Conservation (phyloP, 495 filamentous ascomycete species). For the Xylaria nigripes region DNA sequence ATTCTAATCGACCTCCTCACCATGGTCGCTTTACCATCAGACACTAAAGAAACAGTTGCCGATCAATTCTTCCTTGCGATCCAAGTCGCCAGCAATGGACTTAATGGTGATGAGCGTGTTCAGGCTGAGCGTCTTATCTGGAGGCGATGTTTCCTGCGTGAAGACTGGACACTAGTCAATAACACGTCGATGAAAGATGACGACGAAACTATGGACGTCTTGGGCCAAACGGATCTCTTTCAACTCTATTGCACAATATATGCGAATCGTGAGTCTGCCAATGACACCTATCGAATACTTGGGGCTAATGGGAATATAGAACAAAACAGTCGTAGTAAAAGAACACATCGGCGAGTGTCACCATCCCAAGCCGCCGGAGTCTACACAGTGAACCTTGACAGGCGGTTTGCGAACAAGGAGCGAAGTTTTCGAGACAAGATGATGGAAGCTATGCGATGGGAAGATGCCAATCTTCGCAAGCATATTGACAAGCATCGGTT, state of each 20-base stretch:
- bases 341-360: slow-evolving; percentile 22
- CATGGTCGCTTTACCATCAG: slow-evolving; percentile 46
- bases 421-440: slow-evolving; percentile 41
- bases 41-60: slow-evolving; percentile 30
- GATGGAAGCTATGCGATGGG: slow-evolving; percentile 46
- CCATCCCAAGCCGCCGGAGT: slow-evolving; percentile 47
- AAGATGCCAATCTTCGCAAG: slow-evolving; percentile 43
- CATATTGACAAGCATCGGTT: slow-evolving; percentile 52
- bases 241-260: slow-evolving; percentile 38
- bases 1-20: slow-evolving; percentile 77
- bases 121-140: slow-evolving; percentile 66
- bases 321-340: slow-evolving; percentile 16
- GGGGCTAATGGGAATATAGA: slow-evolving; percentile 16
- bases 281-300: neutral
- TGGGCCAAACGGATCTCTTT: slow-evolving; percentile 45
- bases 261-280: slow-evolving; percentile 35
- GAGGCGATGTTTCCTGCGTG: slow-evolving; percentile 69
- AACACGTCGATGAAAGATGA: slow-evolving; percentile 47
- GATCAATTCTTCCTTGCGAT: slow-evolving; percentile 66
- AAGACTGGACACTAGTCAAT: slow-evolving; percentile 64
- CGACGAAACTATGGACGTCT: slow-evolving; percentile 32
- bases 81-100: slow-evolving; percentile 51
- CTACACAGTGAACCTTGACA: slow-evolving; percentile 43
- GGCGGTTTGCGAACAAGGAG: slow-evolving; percentile 43
- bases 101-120: slow-evolving; percentile 43